Evolutionary conservation across 2,329 filamentous ascomycete species (phyloP).

Genomic region (Monosporascus sp.): DNA sequence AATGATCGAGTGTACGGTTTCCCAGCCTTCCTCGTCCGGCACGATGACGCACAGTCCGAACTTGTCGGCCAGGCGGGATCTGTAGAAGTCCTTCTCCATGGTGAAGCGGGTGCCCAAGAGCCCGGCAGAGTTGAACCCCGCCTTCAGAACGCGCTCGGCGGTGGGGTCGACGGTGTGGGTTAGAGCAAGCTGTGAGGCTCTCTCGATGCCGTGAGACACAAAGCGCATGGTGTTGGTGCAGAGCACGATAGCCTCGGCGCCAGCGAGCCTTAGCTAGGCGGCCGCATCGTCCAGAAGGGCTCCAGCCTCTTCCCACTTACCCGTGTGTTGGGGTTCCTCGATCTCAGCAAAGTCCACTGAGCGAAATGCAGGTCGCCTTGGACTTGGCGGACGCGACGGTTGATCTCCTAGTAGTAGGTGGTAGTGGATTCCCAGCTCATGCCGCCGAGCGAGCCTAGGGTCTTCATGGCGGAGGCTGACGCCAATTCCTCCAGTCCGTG

Average conservation of each 20-base stretch:
- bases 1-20: constrained; percentile 13
- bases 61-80: constrained; percentile 11
- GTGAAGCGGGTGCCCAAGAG: constrained; percentile 18
- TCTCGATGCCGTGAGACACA: constrained; percentile 10
- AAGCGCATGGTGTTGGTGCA: constrained; percentile 17
- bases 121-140: constrained; percentile 10
- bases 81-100: constrained; percentile 20
- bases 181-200: constrained; percentile 5
- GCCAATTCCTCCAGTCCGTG: no score
- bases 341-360: constrained; percentile 13
- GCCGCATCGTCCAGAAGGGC: constrained; percentile 8
- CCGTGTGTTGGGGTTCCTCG: constrained; percentile 8
- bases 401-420: constrained; percentile 15
- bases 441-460: constrained; percentile 12
- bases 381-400: constrained; percentile 11
- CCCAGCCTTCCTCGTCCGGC: constrained; percentile 11
- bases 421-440: constrained; percentile 16
- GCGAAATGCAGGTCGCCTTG: constrained; percentile 13
- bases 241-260: constrained; percentile 13
- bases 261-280: constrained; percentile 9
- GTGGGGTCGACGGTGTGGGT: constrained; percentile 15
- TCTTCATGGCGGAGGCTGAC: constrained; percentile 8
- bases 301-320: constrained; percentile 13
- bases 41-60: constrained; percentile 15
- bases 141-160: constrained; percentile 8